A percentile compares a stretch with the other conserved stretches of the same genome.
Conservation (phyloP, 148 eudicot genomes). For the Suaeda aralocaspica region DNA sequence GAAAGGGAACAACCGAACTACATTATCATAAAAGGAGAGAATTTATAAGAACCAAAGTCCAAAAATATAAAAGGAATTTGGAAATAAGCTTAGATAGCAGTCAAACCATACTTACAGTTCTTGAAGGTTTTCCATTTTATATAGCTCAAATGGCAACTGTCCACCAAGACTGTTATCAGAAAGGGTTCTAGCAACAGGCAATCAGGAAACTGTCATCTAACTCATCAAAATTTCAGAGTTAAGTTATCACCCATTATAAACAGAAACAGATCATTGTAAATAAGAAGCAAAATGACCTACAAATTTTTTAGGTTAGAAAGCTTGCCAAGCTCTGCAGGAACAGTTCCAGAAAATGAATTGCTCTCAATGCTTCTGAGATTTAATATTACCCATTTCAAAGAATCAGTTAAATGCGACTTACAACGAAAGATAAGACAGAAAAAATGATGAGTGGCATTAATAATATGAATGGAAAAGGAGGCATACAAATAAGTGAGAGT, state of each 20-base stretch:
- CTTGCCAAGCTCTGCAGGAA: slow-evolving; percentile 43
- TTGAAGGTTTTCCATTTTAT: slow-evolving; percentile 34
- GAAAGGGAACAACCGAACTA: no score
- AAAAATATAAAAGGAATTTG: neutral
- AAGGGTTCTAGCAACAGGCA: slow-evolving; percentile 35
- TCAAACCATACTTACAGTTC: slow-evolving; percentile 44
- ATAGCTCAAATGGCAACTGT: slow-evolving; percentile 40
- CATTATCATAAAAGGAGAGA: neutral
- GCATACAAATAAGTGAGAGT: slow-evolving; percentile 31
- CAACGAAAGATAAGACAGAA: neutral
- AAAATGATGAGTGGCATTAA: neutral
- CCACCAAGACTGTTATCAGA: slow-evolving; percentile 49
- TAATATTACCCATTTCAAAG: neutral
- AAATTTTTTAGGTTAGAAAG: slow-evolving; percentile 21
- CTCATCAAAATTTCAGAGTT: neutral
- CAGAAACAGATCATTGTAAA: neutral
- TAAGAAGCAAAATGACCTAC: slow-evolving; percentile 22
- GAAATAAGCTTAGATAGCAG: neutral
- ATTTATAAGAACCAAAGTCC: neutral
- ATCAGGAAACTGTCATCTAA: neutral
- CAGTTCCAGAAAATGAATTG: slow-evolving; percentile 36
- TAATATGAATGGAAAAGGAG: neutral
- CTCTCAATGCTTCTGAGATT: slow-evolving; percentile 34
- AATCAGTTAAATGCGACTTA: neutral
- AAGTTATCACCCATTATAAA: neutral